Base-by-base conservation (phyloP, 805 yeast genomes). In the Komagataella pseudopastoris region DNA sequence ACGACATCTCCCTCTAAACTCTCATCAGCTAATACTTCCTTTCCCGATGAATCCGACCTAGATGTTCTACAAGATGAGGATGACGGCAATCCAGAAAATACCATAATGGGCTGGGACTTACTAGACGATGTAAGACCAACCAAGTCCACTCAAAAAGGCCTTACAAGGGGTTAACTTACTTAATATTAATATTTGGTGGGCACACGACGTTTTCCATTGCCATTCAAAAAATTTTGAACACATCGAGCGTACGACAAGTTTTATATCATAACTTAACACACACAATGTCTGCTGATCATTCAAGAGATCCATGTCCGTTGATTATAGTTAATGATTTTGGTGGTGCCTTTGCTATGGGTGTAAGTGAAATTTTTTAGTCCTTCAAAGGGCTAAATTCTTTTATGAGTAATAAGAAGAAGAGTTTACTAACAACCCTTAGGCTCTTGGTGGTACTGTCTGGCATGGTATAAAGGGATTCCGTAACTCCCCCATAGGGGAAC, bases 321-420 rank as follows among this genome's bases (percentile, higher is more conserved):
- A 97, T 93, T 53, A 88, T 93, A 58, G 73, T 93, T 58, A 91
- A 84, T 70, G 99, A 93, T 74, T 93, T 93, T 62, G 99, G 99
- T 65, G 98, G 97, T 68, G 98, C 99, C 53, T 93, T 90, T 63
- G 83, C 98, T 63, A 91, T 93, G 98, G 99, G 99, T 72, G 96
- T 69, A 56, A 50, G 70, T 62, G 17, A 10, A 12, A 36, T 20
- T 16, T 44, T 22, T 23, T 17, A 22, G 8, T 45, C 20, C 17
- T 16, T 2, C n/a, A 6, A 8, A n/a, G n/a, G 14, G 20, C 3
- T 51, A 7, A 18, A 6, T 14, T 16, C 36, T 7, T 18, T 3
- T n/a, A 46, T 44, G 8, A 16, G 6, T 14, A 20, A 5, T 5
- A 23, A 16, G 16, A 17, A 39, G 17, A 4, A 17, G 1, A 5